Evolutionary conservation across 176 grass and related monocot genomes (phyloP), one percentile per base, ranked within the genome.

Genomic region (Paspalum vaginatum): DNA sequence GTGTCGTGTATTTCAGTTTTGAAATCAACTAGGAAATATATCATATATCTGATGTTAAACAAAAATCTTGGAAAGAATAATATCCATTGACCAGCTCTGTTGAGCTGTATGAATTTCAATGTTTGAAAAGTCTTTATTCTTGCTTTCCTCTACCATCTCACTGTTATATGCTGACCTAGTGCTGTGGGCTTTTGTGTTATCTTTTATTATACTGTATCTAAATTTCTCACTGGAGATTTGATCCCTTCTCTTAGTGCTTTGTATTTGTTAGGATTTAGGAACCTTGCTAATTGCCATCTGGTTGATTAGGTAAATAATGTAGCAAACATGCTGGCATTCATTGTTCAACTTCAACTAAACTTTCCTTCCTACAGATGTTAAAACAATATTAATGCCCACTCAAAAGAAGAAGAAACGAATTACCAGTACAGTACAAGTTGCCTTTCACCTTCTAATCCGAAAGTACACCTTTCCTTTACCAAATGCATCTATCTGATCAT

Each of bases 41-140:
- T 48, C 27, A 61, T 2, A 39, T 13, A 21, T 41, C 27, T 11
- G 48, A 39, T 68, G 46, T 24, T 26, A 20, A 20, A 75, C 18
- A 18, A 69, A 79, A 63, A 24, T 80, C 85, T 80, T 85, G 22
- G 62, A 39, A 75, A 84, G 37, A 61, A 50, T 61, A 68, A 74
- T 60, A 68, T 49, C 25, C 53, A 70, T 68, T 75, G 81, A 83
- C 27, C 26, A 39, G n/a, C 52, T 12, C 6, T 58, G 9, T 47
- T 46, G 5, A 65, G 8, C 57, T 57, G 20, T 67, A 61, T 12
- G 47, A 75, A 24, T 75, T 84, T 25, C 69, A 26, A 11, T 11
- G 61, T 39, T 21, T 2, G 17, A 6, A 9, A 69, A 46, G 18
- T 52, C 76, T 56, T 75, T 54, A 12, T 56, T 53, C 14, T 54